Base-by-base conservation (phyloP, 306 rosid species). In the Luffa aegyptiaca region DNA sequence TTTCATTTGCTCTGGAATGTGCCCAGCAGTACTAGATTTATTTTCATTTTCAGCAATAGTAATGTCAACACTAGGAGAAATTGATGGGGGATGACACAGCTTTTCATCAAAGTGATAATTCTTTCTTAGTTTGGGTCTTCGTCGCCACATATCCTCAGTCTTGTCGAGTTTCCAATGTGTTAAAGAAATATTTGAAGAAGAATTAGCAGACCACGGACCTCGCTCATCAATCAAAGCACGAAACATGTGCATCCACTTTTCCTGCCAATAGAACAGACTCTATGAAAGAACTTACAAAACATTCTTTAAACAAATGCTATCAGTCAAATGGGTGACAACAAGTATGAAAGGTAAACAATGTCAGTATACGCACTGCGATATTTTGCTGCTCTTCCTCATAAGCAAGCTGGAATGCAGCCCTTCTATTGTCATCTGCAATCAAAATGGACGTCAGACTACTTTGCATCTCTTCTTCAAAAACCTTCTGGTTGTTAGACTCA, bases 151-250 rank as follows among this genome's bases (percentile, higher is more conserved):
- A 82, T 95, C 97, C 84, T 95, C 98, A 71, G 90, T 91, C 92
- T 95, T 95, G 85, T 95, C 97, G 78, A 92, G 97, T 84, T 95
- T 95, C 98, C 98, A 95, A 84, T 86, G 92, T 78, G 89, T 89
- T 56, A 85, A 79, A 84, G 88, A 79, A 87, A 71, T 64, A 86
- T 90, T 90, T 80, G 97, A 96, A 84, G 89, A 92, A 76, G 91
- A 94, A 75, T 90, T 92, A 35, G 97, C 85, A 84, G 97, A 95
- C 98, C 98, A 95, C 3, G 98, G 97, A 83, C 98, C 98, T 81
- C 98, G 90, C 88, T 95, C 98, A 83, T 95, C 98, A 84, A 89
- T 95, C 84, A 95, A 86, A 84, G 97, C 88, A 42, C 98, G 98
- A 82, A 91, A 92, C 88, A 92, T 84, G 92, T 91, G 98, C 79